A percentile compares a stretch with the other conserved stretches of the same genome.
phyloP scores from a whole-genome alignment of 257 asterid species.

The Penstemon barbatus region DNA sequence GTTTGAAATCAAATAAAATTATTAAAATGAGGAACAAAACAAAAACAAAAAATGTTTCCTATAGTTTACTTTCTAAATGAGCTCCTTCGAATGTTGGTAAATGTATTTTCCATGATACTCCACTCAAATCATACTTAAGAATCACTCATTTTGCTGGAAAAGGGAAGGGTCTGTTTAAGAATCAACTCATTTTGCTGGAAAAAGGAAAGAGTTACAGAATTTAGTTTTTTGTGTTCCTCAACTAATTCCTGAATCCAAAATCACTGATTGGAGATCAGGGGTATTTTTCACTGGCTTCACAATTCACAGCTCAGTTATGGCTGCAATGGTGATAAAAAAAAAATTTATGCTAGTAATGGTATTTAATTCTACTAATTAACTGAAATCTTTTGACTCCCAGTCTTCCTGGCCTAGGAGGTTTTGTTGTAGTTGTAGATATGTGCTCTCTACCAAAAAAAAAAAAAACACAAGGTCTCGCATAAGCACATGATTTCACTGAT shows the following conservation, averaged over 20 bases:
- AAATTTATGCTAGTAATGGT: neutral
- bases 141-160: neutral
- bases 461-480: neutral
- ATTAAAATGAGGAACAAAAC: conserved; percentile 8
- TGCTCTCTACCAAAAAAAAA: neutral
- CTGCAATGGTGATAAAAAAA: neutral
- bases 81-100: neutral
- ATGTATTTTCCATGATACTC: conserved; percentile 1
- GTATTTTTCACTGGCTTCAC: neutral
- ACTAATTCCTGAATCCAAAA: neutral
- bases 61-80: neutral
- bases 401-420: neutral
- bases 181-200: neutral
- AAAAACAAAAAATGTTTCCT: neutral
- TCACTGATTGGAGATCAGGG: neutral
- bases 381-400: neutral
- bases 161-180: neutral
- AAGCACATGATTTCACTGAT: neutral
- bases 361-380: neutral
- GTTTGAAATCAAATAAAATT: neutral
- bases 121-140: neutral
- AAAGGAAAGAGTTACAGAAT: neutral
- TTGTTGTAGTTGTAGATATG: conserved; percentile 1
- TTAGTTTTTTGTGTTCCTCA: neutral
- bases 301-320: neutral